phyloP scores from a whole-genome alignment of 495 filamentous ascomycete genomes.

The Lentithecium fluviatile region DNA sequence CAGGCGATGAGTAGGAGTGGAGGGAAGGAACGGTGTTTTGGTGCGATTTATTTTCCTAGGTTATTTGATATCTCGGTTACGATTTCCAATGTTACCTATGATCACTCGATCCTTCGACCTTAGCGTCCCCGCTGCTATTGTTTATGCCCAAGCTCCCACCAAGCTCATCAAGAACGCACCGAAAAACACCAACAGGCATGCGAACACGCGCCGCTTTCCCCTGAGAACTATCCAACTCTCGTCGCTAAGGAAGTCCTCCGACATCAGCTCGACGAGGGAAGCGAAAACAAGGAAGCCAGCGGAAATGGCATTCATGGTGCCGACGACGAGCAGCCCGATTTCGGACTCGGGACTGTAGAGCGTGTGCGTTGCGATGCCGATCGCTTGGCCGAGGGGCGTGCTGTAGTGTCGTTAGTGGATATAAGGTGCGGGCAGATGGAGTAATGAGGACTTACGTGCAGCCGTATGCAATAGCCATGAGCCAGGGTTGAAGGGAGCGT shows the following conservation, averaged over 20 bases:
- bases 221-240: conserved; percentile 8
- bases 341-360: conserved; percentile 9
- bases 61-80: no score
- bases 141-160: conserved; percentile 20
- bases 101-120: no score
- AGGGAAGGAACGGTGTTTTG: no score
- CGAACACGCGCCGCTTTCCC: conserved; percentile 1
- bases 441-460: conserved; percentile 4
- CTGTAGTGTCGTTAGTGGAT: not conserved
- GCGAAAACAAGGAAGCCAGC: conserved; percentile 13
- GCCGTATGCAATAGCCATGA: conserved; percentile 18
- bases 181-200: conserved; percentile 4
- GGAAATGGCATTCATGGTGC: conserved; percentile 16
- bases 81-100: no score
- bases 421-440: not conserved
- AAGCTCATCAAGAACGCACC: conserved; percentile 12
- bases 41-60: no score
- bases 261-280: conserved; percentile 17
- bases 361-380: conserved; percentile 9
- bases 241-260: conserved; percentile 17
- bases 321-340: conserved; percentile 7
- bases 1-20: no score
- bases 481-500: conserved; percentile 34
- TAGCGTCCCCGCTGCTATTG: no score
- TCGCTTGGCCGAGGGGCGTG: conserved; percentile 14